Evolutionary conservation across 1,284 basidiomycete genomes (phyloP).

Genomic region (Pholiota adiposa): DNA sequence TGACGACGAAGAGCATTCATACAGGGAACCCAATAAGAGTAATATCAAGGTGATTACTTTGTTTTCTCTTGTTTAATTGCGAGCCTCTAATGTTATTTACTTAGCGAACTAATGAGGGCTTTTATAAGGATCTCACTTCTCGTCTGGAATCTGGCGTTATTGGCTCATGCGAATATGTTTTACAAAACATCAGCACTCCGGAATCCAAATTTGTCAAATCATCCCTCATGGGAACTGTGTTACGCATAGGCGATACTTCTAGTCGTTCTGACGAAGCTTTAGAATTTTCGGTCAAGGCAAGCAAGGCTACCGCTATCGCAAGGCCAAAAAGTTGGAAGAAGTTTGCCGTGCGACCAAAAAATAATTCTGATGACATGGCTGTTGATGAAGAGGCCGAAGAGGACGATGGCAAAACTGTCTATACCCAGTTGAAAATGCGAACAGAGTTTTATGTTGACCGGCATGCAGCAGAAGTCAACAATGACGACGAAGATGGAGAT

Average conservation of each 20-base stretch:
- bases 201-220: conserved; percentile 75
- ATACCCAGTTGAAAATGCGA: conserved; percentile 58
- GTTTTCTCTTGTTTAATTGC: too few species aligned
- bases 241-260: conserved; percentile 77
- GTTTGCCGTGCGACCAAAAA: conserved; percentile 55
- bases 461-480: conserved; percentile 37
- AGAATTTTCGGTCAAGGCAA: conserved; percentile 76
- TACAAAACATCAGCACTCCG: conserved; percentile 71
- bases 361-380: conserved; percentile 31
- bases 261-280: conserved; percentile 67
- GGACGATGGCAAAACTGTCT: conserved; percentile 42
- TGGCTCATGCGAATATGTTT: conserved; percentile 74
- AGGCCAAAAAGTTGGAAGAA: conserved; percentile 85
- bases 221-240: conserved; percentile 58
- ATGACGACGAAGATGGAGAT: conserved; percentile 38
- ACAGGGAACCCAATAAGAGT: conserved; percentile 71
- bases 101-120: conserved; percentile 79
- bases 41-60: conserved; percentile 65
- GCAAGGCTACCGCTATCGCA: conserved; percentile 82
- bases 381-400: conserved; percentile 24
- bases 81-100: background rate
- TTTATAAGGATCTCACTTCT: conserved; percentile 64
- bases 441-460: conserved; percentile 63
- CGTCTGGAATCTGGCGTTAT: conserved; percentile 54
- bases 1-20: conserved; percentile 70